Percentiles rank a stretch among this genome's conserved stretches.
These are phyloP conservation scores for Penicillium mononematosum DNA, from an alignment of 495 filamentous ascomycete genomes.

Conservation along the genomic window DNA sequence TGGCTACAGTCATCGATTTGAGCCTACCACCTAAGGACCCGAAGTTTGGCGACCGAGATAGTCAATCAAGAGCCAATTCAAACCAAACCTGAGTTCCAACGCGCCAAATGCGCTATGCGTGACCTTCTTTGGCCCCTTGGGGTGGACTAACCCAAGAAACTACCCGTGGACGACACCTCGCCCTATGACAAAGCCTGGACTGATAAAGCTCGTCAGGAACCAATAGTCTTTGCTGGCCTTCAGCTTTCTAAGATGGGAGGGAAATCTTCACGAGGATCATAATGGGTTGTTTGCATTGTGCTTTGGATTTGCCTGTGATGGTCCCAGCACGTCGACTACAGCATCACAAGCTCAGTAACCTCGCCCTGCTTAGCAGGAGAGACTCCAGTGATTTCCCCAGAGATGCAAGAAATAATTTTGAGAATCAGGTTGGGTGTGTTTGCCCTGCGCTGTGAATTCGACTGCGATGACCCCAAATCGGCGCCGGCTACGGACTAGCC, in stretches of 20 bases:
- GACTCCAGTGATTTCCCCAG: not conserved
- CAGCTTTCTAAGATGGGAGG: not conserved
- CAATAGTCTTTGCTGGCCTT: not conserved
- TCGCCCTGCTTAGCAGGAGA: not conserved
- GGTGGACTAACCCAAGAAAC: not conserved
- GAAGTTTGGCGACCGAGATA: not conserved
- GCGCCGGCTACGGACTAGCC: not conserved
- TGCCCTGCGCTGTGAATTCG: not conserved
- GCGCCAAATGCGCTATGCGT: not conserved
- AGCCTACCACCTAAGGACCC: no score
- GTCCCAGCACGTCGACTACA: not conserved
- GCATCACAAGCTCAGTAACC: not conserved
- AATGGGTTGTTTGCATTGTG: not conserved
- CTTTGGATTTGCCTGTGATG: not conserved
- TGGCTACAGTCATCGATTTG: not conserved
- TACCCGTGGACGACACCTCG: not conserved
- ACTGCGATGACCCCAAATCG: not conserved
- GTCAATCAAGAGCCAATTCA: not conserved
- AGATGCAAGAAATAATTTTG: not conserved
- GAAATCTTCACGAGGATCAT: not conserved
- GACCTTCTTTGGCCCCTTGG: not conserved
- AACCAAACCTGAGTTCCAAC: not conserved
- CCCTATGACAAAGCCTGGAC: not conserved
- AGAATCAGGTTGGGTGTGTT: not conserved
- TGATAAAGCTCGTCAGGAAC: not conserved